Base-by-base conservation (phyloP, 73 alveolate species). In the Breviolum minutum region DNA sequence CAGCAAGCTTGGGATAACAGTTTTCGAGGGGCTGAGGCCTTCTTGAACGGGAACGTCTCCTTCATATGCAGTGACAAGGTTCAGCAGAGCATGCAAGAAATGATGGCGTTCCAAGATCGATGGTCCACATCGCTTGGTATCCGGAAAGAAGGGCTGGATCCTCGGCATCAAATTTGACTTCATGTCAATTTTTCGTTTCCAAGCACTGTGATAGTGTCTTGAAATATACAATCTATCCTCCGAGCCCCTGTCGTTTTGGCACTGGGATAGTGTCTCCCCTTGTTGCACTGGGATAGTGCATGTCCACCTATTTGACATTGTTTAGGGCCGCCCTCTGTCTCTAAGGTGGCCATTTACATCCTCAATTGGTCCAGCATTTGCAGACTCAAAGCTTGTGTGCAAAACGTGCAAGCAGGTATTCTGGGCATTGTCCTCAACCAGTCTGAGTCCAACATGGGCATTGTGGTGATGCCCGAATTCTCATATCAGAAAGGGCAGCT, bases 311-410 rank as follows among this genome's bases (percentile, higher is more conserved):
- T 40, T 40, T 40, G 54, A 40, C 54, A 40, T 3, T 40, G 54
- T 40, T 40, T 40, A 40, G 5, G 54, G 54, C 54, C 54, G 54
- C 54, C 54, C 54, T 40, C 29, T 27, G 73, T 29, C 13, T 24
- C 73, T 60, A 9, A 86, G 95, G 95, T 63, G 40, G 7, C 62
- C 17, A 64, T 63, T 19, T n/a, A 7, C 69, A 27, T 86, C 40
- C 64, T 86, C 60, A 86, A 86, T 19, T 86, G 95, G 95, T 8
- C 81, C 13, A 63, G 82, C 9, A 64, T 86, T 7, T 63, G 76
- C 64, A 24, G 95, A 6, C 9, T 22, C 81, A 86, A 86, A 22
- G 81, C 63, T 10, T 11, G 29, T 17, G 16, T 5, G 66, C 95
- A 86, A 40, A 7, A 8, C 27, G 62, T 24, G 0, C 95, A 86